phyloP scores from a whole-genome alignment of 2,329 filamentous ascomycete species.

The Samsoniella hepiali region DNA sequence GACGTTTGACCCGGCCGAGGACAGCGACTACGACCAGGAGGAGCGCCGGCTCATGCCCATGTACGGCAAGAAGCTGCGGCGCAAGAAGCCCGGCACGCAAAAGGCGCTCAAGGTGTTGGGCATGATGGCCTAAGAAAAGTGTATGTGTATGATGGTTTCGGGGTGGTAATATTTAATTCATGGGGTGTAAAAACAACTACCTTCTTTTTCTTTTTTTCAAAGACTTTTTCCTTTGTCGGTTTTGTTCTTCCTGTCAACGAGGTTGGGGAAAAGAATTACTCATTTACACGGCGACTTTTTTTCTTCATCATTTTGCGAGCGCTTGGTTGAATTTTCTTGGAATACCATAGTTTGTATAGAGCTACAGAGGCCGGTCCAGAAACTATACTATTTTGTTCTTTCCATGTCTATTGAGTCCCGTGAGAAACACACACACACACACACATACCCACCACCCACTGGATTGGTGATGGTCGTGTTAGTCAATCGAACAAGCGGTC shows the following conservation, averaged over 20 bases:
- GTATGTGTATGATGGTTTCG: background rate
- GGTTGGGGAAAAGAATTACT: background rate
- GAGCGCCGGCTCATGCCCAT: conserved; percentile 53
- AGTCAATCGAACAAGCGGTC: too few species aligned
- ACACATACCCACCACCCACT: too few species aligned
- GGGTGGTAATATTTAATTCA: background rate
- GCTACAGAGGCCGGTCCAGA: background rate
- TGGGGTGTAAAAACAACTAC: background rate
- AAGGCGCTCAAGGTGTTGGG: conserved; percentile 56
- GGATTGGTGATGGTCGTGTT: too few species aligned
- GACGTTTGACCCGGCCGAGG: conserved; percentile 36
- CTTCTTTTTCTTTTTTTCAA: background rate
- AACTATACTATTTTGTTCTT: too few species aligned
- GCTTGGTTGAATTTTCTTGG: background rate
- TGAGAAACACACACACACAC: too few species aligned
- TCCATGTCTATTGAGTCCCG: too few species aligned
- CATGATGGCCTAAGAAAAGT: conserved; percentile 29
- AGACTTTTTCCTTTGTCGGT: too few species aligned
- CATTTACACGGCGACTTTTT: background rate
- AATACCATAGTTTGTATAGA: background rate
- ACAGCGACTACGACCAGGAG: conserved; percentile 45
- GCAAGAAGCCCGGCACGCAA: conserved; percentile 41
- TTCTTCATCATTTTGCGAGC: background rate
- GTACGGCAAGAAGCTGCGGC: conserved; percentile 36
- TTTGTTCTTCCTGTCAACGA: too few species aligned